Evolutionary conservation across 2,329 filamentous ascomycete species (phyloP), one percentile per base, ranked within the genome.

Genomic region (Penicillium sp.): DNA sequence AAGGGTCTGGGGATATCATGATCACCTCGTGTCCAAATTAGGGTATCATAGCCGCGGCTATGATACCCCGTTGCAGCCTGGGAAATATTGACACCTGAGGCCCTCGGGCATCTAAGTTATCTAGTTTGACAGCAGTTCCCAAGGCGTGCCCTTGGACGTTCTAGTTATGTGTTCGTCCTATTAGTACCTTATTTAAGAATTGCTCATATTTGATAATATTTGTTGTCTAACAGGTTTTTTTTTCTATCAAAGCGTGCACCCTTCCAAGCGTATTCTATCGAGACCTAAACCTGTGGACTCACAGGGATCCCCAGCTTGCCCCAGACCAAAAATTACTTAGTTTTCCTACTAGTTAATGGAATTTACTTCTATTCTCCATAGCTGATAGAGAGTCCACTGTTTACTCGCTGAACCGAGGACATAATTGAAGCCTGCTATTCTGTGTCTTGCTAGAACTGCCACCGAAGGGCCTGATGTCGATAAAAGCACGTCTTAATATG

Each of bases 1-100:
- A 31, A 24, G 12, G 12, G 8, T 22, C 6, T 7, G 28, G 26
- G 34, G 41, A 43, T 2, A 34, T 26, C 13, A 28, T 33, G 26
- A 22, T 8, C 5, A 10, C n/a, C 29, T 19, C 29, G 15, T 15
- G 19, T 33, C 44, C 22, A 15, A 26, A 47, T 47, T n/a, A 12
- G 44, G 44, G 21, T 6, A 3, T 21, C 28, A 34, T 47, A 47
- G 35, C 35, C 44, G 44, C 44, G 44, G 13, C 35, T 47, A 40
- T 46, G 35, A 46, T 39, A n/a, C 37, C 44, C 19, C 2, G 19
- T 43, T 43, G 7, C 34, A 22, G 34, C 19, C 10, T 35, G 17
- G 33, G 9, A 35, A 35, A 19, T 19, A 35, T 19, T 19, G 3
- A 35, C 33, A 19, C 17, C 17, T 35, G 9, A 35, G 17, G 33